These are phyloP conservation scores for Infundibulicybe gibba DNA, from an alignment of 768 basidiomycete genomes.

Conservation along the genomic window DNA sequence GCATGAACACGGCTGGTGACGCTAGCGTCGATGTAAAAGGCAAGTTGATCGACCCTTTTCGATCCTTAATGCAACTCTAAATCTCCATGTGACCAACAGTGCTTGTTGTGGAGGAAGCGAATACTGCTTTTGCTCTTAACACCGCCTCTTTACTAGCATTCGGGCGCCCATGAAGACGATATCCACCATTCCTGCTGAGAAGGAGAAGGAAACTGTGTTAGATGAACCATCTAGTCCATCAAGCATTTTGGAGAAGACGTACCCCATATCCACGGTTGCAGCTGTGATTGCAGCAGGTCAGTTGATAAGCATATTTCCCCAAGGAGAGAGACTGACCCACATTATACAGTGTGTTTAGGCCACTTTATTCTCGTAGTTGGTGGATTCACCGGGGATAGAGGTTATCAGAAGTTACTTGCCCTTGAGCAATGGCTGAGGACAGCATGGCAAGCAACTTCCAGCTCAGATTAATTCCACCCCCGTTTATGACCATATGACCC, in stretches of 20 bases:
- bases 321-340: constrained; percentile 2
- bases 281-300: constrained; percentile 31
- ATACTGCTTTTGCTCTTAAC: constrained; percentile 45
- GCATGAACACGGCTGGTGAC: constrained; percentile 48
- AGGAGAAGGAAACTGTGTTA: no score
- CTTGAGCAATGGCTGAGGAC: constrained; percentile 33
- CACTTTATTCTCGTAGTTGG: constrained; percentile 45
- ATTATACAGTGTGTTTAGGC: constrained; percentile 37
- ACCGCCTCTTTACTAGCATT: constrained; percentile 38
- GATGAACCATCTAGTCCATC: no score
- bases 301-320: constrained; percentile 4
- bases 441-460: background rate
- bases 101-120: constrained; percentile 45
- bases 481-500: no score
- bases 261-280: constrained; percentile 27
- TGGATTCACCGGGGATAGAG: constrained; percentile 42
- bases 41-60: constrained; percentile 11
- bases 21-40: constrained; percentile 38
- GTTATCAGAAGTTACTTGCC: constrained; percentile 41
- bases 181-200: no score
- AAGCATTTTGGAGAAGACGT: constrained; percentile 16
- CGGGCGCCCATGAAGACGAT: constrained; percentile 4
- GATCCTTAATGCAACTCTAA: background rate
- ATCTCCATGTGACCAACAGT: constrained; percentile 20
- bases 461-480: no score